phyloP scores from a whole-genome alignment of 2,329 filamentous ascomycete species.

The Claviceps citrina region DNA sequence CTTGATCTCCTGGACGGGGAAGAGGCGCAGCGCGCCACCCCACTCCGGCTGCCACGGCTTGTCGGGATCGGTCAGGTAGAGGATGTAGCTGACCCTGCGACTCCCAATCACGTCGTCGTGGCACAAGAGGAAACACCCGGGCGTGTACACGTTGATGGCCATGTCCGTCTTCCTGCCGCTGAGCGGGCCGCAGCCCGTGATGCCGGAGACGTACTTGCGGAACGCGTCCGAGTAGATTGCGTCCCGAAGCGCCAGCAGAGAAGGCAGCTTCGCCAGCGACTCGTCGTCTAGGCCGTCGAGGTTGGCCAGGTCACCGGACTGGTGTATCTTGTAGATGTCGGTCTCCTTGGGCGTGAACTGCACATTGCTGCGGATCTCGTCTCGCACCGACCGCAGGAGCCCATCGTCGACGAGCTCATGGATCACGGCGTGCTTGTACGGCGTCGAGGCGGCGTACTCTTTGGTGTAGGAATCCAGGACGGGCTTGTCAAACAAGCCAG shows the following conservation, averaged over 20 bases:
- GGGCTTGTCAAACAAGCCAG: constrained; percentile 47
- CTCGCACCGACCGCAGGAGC: constrained; percentile 72
- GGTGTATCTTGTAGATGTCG: constrained; percentile 98
- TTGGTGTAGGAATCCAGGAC: constrained; percentile 43
- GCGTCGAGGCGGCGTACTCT: constrained; percentile 47
- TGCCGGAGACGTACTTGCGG: constrained; percentile 70
- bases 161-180: constrained; percentile 95
- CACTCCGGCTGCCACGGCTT: constrained; percentile 78
- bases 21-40: constrained; percentile 83
- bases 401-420: constrained; percentile 60
- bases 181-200: constrained; percentile 74
- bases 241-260: constrained; percentile 81
- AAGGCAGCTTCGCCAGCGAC: constrained; percentile 72
- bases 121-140: constrained; percentile 86
- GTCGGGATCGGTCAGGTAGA: constrained; percentile 90
- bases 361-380: constrained; percentile 79
- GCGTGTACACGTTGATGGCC: constrained; percentile 97
- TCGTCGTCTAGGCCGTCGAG: constrained; percentile 83
- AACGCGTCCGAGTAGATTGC: constrained; percentile 84
- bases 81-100: constrained; percentile 85
- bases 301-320: constrained; percentile 93
- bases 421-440: constrained; percentile 91
- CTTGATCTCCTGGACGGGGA: constrained; percentile 51
- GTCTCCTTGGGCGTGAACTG: constrained; percentile 97
- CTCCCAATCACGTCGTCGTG: constrained; percentile 99